These are phyloP conservation scores for Fomitopsis schrenkii DNA, from an alignment of 1,284 basidiomycete species.

Conservation along the genomic window DNA sequence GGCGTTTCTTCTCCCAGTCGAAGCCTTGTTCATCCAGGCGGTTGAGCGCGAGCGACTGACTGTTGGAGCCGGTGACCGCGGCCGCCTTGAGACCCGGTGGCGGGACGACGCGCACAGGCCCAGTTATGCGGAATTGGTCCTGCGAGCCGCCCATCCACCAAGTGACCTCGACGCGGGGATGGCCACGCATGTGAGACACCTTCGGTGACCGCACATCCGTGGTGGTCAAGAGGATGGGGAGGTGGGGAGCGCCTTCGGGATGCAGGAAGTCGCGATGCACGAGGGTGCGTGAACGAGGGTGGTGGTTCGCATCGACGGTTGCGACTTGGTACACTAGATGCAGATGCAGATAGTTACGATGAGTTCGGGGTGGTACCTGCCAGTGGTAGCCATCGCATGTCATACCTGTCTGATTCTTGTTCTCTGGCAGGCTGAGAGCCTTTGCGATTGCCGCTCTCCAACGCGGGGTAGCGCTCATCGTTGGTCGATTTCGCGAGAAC, in stretches of 20 bases:
- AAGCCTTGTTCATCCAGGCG: constrained; percentile 37
- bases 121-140: constrained; percentile 59
- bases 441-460: constrained; percentile 48
- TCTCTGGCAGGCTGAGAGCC: constrained; percentile 37
- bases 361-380: neutral
- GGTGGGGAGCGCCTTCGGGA: constrained; percentile 36
- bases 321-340: constrained; percentile 60
- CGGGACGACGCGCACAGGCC: constrained; percentile 43
- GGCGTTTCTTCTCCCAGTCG: constrained; percentile 61
- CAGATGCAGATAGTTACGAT: neutral
- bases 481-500: no score
- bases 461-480: constrained; percentile 28
- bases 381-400: constrained; percentile 9
- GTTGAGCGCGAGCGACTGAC: constrained; percentile 26
- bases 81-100: constrained; percentile 8
- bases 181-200: constrained; percentile 41
- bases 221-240: constrained; percentile 51
- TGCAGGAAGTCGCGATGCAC: constrained; percentile 54
- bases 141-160: constrained; percentile 56
- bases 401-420: constrained; percentile 41
- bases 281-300: constrained; percentile 56
- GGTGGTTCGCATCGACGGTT: constrained; percentile 40
- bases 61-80: neutral
- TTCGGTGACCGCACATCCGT: constrained; percentile 56
- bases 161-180: constrained; percentile 44